phyloP scores from a whole-genome alignment of 768 basidiomycete species.

The Phylloporus scabripes region DNA sequence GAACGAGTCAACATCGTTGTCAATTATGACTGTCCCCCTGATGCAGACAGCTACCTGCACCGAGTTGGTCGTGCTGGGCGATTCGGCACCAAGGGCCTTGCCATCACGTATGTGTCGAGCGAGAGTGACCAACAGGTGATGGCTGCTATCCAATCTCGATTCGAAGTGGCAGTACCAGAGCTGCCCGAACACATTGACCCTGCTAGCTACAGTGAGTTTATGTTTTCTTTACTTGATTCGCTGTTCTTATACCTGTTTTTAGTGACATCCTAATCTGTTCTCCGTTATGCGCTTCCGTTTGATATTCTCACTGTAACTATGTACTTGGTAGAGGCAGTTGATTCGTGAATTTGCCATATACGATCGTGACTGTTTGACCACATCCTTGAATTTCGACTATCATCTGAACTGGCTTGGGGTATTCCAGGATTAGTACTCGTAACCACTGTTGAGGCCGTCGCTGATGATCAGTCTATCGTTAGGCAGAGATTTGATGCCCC shows the following conservation, averaged over 20 bases:
- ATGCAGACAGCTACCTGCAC: slow-evolving; percentile 98
- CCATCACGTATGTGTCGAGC: slow-evolving; percentile 92
- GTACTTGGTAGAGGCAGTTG: slow-evolving; percentile 14
- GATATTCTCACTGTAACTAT: slow-evolving; percentile 19
- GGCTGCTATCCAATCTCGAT: slow-evolving; percentile 89
- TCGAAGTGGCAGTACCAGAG: slow-evolving; percentile 96
- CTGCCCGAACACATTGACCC: slow-evolving; percentile 92
- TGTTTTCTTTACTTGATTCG: background rate
- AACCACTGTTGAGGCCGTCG: no score
- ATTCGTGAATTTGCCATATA: slow-evolving; percentile 1
- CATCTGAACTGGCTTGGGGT: no score
- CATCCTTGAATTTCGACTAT: no score
- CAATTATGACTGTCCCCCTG: slow-evolving; percentile 97
- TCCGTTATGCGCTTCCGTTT: slow-evolving; percentile 5
- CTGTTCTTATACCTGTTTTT: background rate
- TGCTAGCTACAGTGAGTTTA: slow-evolving; percentile 84
- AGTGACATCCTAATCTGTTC: slow-evolving; percentile 43
- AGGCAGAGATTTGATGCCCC: background rate
- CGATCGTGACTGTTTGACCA: slow-evolving; percentile 4
- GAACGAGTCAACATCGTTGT: slow-evolving; percentile 99
- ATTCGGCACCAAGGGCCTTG: slow-evolving; percentile 98
- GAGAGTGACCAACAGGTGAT: slow-evolving; percentile 94
- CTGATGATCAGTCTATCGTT: background rate
- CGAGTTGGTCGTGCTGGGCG: slow-evolving; percentile 98
- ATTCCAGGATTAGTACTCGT: no score